Percentiles rank a stretch among this genome's conserved stretches.
Evolutionary conservation across 345 rosid species (phyloP).

Genomic region (Durio zibethinus): DNA sequence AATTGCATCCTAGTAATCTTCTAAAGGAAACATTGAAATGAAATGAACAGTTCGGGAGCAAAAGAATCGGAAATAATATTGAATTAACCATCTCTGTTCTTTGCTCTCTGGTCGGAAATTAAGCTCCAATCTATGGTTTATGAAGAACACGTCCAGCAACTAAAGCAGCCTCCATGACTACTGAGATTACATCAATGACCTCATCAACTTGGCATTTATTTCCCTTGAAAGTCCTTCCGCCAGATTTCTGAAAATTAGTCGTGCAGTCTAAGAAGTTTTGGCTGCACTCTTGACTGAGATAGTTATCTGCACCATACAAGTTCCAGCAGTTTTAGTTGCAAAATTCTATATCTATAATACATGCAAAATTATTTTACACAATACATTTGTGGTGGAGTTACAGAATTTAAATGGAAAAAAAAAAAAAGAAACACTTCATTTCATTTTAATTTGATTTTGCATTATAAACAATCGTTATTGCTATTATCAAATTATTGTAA

Average conservation of each 20-base stretch:
- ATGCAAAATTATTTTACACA: background rate
- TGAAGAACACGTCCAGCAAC: conserved; percentile 78
- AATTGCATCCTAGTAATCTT: background rate
- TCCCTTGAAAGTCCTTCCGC: conserved; percentile 57
- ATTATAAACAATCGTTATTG: no score
- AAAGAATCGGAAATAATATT: background rate
- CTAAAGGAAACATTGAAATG: background rate
- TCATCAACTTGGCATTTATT: conserved; percentile 56
- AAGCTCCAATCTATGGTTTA: conserved; percentile 40
- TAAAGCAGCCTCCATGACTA: conserved; percentile 84
- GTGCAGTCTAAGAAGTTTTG: conserved; percentile 67
- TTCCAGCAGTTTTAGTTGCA: background rate
- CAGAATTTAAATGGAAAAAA: no score
- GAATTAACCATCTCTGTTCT: background rate
- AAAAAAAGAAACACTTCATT: no score
- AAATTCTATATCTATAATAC: background rate
- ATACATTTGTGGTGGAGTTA: background rate
- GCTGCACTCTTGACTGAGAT: conserved; percentile 89
- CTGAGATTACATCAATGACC: conserved; percentile 58
- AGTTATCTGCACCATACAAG: conserved; percentile 53
- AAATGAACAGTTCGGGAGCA: background rate
- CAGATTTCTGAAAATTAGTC: conserved; percentile 43
- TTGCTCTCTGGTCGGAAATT: background rate
- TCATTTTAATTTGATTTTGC: no score
- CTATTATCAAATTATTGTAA: no score